Evolutionary conservation across 108 stramenopile genomes (phyloP).

Genomic region (Skeletonema potamos): DNA sequence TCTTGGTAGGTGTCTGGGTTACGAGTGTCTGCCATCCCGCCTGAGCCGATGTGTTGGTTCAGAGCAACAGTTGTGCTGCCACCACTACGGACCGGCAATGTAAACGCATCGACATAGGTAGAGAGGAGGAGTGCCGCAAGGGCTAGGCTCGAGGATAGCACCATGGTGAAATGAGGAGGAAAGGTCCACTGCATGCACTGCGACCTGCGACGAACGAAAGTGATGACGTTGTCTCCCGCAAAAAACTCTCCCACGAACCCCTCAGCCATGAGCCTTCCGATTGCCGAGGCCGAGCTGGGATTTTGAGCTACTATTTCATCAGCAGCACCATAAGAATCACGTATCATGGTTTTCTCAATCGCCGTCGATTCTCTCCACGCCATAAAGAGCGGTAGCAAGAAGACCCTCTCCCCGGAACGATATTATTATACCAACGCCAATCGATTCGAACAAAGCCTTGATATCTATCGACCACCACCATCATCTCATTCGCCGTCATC

Average conservation of each 20-base stretch:
- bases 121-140: slow-evolving; percentile 12
- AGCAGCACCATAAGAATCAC: neutral
- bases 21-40: slow-evolving; percentile 76
- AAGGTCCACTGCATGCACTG: neutral
- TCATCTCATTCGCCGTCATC: neutral
- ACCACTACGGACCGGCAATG: neutral
- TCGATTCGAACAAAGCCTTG: slow-evolving; percentile 62
- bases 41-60: slow-evolving; percentile 42
- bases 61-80: neutral
- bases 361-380: neutral
- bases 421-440: slow-evolving; percentile 34
- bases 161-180: neutral
- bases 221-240: neutral
- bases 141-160: neutral
- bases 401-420: slow-evolving; percentile 6
- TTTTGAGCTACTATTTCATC: too few relatives aligned
- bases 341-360: slow-evolving; percentile 1
- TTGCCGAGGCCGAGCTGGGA: too few relatives aligned
- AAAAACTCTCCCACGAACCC: neutral
- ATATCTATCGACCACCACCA: slow-evolving; percentile 52
- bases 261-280: neutral
- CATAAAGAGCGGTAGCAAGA: neutral
- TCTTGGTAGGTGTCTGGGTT: slow-evolving; percentile 57
- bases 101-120: slow-evolving; percentile 3
- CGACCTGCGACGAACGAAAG: too few relatives aligned